Evolutionary conservation across 2,329 filamentous ascomycete species (phyloP), one percentile per base, ranked within the genome.

Genomic region (Fusarium sarcochroum): DNA sequence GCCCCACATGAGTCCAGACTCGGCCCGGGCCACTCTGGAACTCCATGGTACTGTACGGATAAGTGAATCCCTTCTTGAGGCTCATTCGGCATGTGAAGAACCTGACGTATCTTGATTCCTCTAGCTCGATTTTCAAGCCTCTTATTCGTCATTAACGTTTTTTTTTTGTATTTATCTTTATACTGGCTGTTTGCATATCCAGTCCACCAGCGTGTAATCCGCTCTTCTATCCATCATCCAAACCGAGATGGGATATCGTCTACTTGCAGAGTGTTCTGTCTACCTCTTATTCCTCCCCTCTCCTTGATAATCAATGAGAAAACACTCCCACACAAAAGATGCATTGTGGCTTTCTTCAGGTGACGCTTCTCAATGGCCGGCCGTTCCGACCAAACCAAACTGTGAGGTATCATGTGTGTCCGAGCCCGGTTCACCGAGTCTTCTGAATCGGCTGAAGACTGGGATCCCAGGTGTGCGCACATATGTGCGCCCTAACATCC

Each of bases 341-440:
- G 40, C 51, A 35, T 17, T 35, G 23, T 45, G 42, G 56, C 50
- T 46, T 55, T 44, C 64, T 53, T 52, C 45, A 37, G 46, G 37
- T 49, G 58, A 56, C 60, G 37, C 18, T 46, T 54, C 23, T n/a
- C 40, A 20, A n/a, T 32, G 23, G 30, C 66, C 51, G 41, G 15
- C 40, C 41, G 21, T 59, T 53, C 64, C 54, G 65, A 34, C 47
- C 32, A 41, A 44, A 45, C 40, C 50, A 58, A 49, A 55, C 38
- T 63, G 23, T 27, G 27, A 61, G 59, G 64, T 56, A 68, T 68
- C 60, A 46, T 65, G 46, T 41, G 38, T 52, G 42, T 48, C 61
- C 57, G 42, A 56, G 50, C 34, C 40, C 34, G 20, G 30, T 46
- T 45, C 34, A 42, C 46, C 27, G 46, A 63, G 38, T 52, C 40